Base-by-base conservation (phyloP, 1,139 yeast species). In the Kluyveromyces sp. region DNA sequence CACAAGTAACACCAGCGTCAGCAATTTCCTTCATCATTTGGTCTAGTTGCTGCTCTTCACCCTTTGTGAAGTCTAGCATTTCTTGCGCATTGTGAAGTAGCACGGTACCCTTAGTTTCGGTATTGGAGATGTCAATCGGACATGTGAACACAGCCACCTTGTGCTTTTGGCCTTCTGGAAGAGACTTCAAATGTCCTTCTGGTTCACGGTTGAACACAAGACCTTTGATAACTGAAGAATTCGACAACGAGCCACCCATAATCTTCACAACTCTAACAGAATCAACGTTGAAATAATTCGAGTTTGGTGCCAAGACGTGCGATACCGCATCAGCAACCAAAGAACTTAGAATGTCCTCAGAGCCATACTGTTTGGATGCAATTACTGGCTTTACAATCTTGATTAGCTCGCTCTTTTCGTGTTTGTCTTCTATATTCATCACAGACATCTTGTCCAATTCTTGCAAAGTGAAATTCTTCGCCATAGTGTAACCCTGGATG, bases 161-260 rank as follows among this genome's bases (percentile, higher is more conserved):
- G 29, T 95, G 79, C 58, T 77, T 79, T 33, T 66, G 66, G 29
- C 57, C 61, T 32, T 51, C 51, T n/a, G 59, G 49, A 48, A 84
- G 71, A 53, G 81, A 76, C 67, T 87, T 87, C 47, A 90, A 69
- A 53, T 79, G 81, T 15, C 97, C 96, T 66, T 92, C 97, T 8
- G 98, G 97, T 66, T 89, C 96, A 60, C 95, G 78, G 57, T 96
- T 95, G 75, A 94, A 92, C 37, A 94, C 97, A 98, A 92, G 92
- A 56, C 98, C 98, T 68, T 86, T 87, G 56, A 94, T 73, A 47
- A 94, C 98, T 57, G 77, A 75, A 7, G 95, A 84, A 56, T 77
- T 75, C 34, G 73, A 69, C 57, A 94, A 72, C 47, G 94, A 75
- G 26, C 95, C 77, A 50, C 98, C 98, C 96, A 92, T 87, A 57